Percentiles rank a stretch among this genome's conserved stretches.
phyloP scores from a whole-genome alignment of 2,329 filamentous ascomycete genomes.

The Acrocalymma vagum region DNA sequence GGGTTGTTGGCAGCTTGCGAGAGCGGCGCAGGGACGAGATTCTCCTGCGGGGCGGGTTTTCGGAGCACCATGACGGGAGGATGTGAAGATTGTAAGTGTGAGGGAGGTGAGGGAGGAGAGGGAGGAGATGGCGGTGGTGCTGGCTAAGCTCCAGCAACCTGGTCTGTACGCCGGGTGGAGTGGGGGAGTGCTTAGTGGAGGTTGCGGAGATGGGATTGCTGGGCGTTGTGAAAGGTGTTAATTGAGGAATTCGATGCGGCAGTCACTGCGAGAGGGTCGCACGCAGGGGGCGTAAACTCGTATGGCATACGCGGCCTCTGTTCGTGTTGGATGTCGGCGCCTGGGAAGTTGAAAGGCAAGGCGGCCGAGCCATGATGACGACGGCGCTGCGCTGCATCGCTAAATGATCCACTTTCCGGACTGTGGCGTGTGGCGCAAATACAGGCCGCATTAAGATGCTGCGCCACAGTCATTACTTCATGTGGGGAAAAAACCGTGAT shows the following conservation, averaged over 20 bases:
- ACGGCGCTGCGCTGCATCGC: too few species aligned
- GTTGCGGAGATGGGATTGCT: constrained; percentile 10
- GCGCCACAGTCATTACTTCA: constrained; percentile 5
- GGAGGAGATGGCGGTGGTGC: constrained; percentile 1
- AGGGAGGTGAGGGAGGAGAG: constrained; percentile 6
- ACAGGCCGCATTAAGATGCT: too few species aligned
- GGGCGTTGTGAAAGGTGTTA: background rate
- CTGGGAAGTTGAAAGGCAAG: too few species aligned
- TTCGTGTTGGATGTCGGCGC: too few species aligned
- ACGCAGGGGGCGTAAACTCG: background rate
- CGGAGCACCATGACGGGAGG: constrained; percentile 53
- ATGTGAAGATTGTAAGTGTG: constrained; percentile 8
- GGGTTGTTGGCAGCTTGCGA: constrained; percentile 48
- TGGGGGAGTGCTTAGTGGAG: constrained; percentile 4
- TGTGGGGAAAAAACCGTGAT: constrained; percentile 15
- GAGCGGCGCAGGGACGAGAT: constrained; percentile 51
- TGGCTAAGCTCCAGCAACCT: constrained; percentile 15
- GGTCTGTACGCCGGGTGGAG: too few species aligned
- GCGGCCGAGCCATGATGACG: too few species aligned
- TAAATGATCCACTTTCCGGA: too few species aligned
- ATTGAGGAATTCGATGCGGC: background rate
- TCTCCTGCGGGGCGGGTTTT: constrained; percentile 47
- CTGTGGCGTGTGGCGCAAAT: too few species aligned
- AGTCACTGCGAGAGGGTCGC: background rate
- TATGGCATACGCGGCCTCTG: constrained; percentile 11